Base-by-base conservation (phyloP, 495 filamentous ascomycete species). In the Penicillium paradoxum region DNA sequence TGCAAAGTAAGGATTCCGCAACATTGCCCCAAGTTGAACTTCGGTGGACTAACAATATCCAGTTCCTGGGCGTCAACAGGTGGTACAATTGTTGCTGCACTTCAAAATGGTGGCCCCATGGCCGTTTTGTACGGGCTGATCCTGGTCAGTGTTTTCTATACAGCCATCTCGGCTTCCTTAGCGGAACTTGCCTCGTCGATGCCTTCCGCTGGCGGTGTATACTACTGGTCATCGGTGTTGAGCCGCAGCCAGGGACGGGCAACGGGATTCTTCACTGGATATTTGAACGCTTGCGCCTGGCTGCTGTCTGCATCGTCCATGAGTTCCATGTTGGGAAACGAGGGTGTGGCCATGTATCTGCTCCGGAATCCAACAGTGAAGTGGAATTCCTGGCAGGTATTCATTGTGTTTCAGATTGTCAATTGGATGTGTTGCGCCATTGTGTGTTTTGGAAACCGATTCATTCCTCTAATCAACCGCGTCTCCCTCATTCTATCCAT, bases 141-240 rank as follows among this genome's bases (percentile, higher is more conserved):
- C 22, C 49, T 75, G 4, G 70, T 71, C 14, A 69, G 66, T 30
- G 48, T 71, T n/a, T 75, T 71, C 50, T 75, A 76, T 49, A 64
- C 68, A 0, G 56, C 72, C 8, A 74, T 75, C 32, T 73, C 69
- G 0, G 70, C 73, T 10, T 78, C 74, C 13, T 66, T 83, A 17
- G 77, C 78, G 7, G 76, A 90, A 71, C 74, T 92, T 40, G 85
- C 89, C 10, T 91, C 88, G 1, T 78, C 86, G 1, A 87, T 93
- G 57, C 89, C 89, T 1, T 89, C 87, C 0, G 80, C 84, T 7
- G 86, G 83, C n/a, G 87, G 89, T 34, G 88, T 90, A 6, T 90
- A 90, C 64, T 87, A 91, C 66, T 90, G 87, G 87, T 86, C 86
- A 0, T 83, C 84, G 0, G 77, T 90, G 2, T 80, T 87, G 4